Conservation (phyloP, 768 basidiomycete genomes). For the Dentipellis fragilis region DNA sequence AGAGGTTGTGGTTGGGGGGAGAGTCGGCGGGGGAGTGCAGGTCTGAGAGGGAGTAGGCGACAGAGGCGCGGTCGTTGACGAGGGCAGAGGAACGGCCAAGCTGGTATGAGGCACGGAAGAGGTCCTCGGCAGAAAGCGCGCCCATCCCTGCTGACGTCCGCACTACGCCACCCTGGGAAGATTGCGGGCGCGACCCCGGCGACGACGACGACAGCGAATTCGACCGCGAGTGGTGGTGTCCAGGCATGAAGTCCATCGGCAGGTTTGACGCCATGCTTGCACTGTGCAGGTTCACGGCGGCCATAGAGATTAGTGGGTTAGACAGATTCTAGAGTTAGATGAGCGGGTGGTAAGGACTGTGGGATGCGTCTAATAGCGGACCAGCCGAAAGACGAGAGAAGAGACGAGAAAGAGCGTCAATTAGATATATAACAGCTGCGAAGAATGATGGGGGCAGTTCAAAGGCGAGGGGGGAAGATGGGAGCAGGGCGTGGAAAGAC, state of each 20-base stretch:
- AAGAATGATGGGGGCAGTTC: background rate
- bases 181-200: constrained; percentile 69
- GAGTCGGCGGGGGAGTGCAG: constrained; percentile 44
- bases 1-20: constrained; percentile 66
- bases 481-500: constrained; percentile 11
- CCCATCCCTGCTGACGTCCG: constrained; percentile 39
- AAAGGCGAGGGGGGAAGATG: constrained; percentile 17
- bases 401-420: constrained; percentile 2
- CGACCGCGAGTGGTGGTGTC: constrained; percentile 63
- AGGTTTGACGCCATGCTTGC: constrained; percentile 43
- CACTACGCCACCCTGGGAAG: constrained; percentile 55
- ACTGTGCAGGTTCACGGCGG: constrained; percentile 17
- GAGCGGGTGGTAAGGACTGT: constrained; percentile 15
- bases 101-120: constrained; percentile 60
- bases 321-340: constrained; percentile 9
- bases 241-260: constrained; percentile 64
- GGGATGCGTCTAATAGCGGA: constrained; percentile 28
- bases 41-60: constrained; percentile 33
- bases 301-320: constrained; percentile 15
- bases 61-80: constrained; percentile 29
- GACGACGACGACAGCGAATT: constrained; percentile 71
- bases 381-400: constrained; percentile 39
- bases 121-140: constrained; percentile 50
- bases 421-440: constrained; percentile 15
- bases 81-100: constrained; percentile 32